Evolutionary conservation across 2,329 filamentous ascomycete species (phyloP), one percentile per base, ranked within the genome.

Genomic region (Arthrobotrys sinensis): DNA sequence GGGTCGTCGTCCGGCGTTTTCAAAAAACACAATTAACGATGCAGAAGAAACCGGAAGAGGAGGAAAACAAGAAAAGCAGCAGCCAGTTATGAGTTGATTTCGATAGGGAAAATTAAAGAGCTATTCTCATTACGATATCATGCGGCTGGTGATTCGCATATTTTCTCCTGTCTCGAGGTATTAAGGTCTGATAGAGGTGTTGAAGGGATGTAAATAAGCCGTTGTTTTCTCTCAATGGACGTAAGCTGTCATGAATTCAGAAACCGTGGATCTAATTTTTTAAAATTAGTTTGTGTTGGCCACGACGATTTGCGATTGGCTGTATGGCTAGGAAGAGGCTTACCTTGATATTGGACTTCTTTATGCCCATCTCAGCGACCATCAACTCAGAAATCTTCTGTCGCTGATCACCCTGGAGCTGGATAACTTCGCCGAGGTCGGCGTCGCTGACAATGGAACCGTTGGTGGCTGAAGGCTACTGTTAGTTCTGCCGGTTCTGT

Each of bases 391-490:
- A 93, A 85, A 97, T 93, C 90, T 97, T 94, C 88, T 97, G 97
- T 87, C 96, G 95, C 89, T 99, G 96, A 86, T 99, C 96, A 84
- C 96, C 96, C 87, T 99, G 96, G 85, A 99, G 92, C 89, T 99
- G 96, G 85, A 99, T 97, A 89, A 98, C 95, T 89, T 98, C 94
- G 85, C 95, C 95, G 93, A 97, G 97, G 87, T 97, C 94, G 83
- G 89, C 90, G 87, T 98, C 95, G 85, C 90, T 90, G 87, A 98
- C 94, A 86, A 98, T 96, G 87, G 94, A 98, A 90, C 96, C 96
- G 97, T 99, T 98, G 93, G 95, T 98, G 86, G 96, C 95, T 93
- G 80, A 5, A 45, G 16, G 11, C 11, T 28, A 62, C 63, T 14
- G 80, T 84, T 77, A 84, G 82, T 70, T 43, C 21, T 12, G 28